Percentiles rank a stretch among this genome's conserved stretches.
Conservation (phyloP, 78 protist genomes). For the Salpingoeca rosetta region DNA sequence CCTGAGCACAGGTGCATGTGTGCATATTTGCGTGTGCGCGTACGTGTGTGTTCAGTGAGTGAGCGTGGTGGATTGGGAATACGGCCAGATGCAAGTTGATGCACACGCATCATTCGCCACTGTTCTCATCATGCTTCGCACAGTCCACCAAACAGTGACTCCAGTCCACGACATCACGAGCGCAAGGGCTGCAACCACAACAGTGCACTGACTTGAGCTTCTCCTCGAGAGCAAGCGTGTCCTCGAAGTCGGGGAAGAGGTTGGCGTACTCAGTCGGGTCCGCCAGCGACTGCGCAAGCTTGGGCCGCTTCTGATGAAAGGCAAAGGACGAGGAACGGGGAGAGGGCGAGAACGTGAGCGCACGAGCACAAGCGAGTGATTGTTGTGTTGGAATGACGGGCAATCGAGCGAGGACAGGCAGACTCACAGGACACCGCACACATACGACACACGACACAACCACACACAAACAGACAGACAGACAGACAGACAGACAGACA, state of each 20-base stretch:
- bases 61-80: neutral
- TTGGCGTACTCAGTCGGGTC: constrained; percentile 62
- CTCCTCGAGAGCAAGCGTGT: neutral
- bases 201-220: neutral
- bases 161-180: neutral
- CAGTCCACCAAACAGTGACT: neutral
- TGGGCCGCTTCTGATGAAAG: no score
- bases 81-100: neutral
- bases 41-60: no score
- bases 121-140: neutral
- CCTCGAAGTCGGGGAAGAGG: constrained; percentile 47
- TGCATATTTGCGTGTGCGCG: no score
- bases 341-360: neutral
- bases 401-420: neutral
- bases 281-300: constrained; percentile 38
- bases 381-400: neutral
- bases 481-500: no score
- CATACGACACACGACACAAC: no score
- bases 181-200: neutral
- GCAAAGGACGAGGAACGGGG: neutral
- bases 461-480: no score
- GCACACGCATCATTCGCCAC: neutral
- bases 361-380: neutral
- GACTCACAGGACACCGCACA: neutral
- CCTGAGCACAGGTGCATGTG: no score